These are phyloP conservation scores for Penicillium sp. DNA, from an alignment of 2,329 filamentous ascomycete genomes.

Conservation along the genomic window DNA sequence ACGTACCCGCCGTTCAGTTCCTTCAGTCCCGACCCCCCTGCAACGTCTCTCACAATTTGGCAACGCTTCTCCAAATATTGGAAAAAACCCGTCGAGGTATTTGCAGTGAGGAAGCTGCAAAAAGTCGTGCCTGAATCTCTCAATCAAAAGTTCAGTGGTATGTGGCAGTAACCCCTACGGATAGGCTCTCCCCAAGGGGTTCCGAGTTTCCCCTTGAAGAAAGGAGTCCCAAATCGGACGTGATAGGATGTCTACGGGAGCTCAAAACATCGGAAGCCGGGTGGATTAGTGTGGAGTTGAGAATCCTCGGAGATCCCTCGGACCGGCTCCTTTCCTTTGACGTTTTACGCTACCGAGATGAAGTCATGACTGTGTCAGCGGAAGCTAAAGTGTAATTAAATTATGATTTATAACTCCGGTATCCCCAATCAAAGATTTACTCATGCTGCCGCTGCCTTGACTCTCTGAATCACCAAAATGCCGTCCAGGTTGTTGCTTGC, in stretches of 20 bases:
- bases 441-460: background rate
- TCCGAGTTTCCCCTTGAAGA: slow-evolving; percentile 20
- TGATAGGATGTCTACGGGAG: slow-evolving; percentile 8
- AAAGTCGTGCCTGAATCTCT: slow-evolving; percentile 5
- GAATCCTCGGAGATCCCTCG: background rate
- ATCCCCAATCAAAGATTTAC: background rate
- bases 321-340: slow-evolving; percentile 14
- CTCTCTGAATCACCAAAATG: slow-evolving; percentile 5
- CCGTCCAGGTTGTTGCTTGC: slow-evolving; percentile 9
- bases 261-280: slow-evolving; percentile 5
- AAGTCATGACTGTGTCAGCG: slow-evolving; percentile 24
- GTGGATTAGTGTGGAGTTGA: slow-evolving; percentile 14
- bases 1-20: background rate
- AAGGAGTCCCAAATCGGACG: background rate
- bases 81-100: slow-evolving; percentile 1
- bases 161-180: slow-evolving; percentile 14
- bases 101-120: slow-evolving; percentile 6
- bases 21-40: background rate
- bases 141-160: slow-evolving; percentile 11
- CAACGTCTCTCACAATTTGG: background rate
- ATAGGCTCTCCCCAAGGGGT: slow-evolving; percentile 13
- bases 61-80: background rate
- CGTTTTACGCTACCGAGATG: slow-evolving; percentile 9
- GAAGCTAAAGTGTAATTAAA: background rate
- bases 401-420: background rate